A percentile compares a stretch with the other conserved stretches of the same genome.
These are phyloP conservation scores for Pseudogymnoascus sp. DNA, from an alignment of 2,329 filamentous ascomycete genomes.

Conservation along the genomic window DNA sequence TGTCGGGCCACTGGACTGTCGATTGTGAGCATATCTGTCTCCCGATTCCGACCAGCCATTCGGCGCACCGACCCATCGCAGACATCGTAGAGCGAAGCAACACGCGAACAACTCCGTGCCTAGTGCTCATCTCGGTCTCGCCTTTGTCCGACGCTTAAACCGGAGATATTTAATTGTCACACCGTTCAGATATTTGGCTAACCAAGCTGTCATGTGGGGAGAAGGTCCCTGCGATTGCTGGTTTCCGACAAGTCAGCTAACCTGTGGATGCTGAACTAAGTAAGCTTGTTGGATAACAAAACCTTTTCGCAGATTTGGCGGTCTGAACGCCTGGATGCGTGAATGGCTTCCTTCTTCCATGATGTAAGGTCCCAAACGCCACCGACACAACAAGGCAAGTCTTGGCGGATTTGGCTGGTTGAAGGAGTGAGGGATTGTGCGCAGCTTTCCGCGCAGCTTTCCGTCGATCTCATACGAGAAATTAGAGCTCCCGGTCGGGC, in stretches of 20 bases:
- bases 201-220: neutral
- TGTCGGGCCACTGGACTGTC: neutral
- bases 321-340: neutral
- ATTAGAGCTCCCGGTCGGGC: neutral
- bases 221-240: neutral
- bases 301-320: neutral
- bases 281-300: conserved; percentile 4
- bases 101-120: neutral
- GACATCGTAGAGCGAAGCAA: neutral
- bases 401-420: neutral
- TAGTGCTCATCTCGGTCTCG: neutral
- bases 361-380: neutral
- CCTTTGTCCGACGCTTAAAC: neutral
- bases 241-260: neutral
- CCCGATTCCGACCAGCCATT: neutral
- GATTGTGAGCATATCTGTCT: neutral
- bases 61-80: neutral
- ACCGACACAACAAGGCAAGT: neutral
- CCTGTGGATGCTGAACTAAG: neutral
- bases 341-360: neutral
- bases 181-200: neutral
- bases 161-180: neutral
- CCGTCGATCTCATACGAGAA: neutral
- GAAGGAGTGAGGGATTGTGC: neutral
- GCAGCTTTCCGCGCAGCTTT: neutral